Conservation (phyloP, 768 basidiomycete genomes). For the Macrolepiota dolichaula region DNA sequence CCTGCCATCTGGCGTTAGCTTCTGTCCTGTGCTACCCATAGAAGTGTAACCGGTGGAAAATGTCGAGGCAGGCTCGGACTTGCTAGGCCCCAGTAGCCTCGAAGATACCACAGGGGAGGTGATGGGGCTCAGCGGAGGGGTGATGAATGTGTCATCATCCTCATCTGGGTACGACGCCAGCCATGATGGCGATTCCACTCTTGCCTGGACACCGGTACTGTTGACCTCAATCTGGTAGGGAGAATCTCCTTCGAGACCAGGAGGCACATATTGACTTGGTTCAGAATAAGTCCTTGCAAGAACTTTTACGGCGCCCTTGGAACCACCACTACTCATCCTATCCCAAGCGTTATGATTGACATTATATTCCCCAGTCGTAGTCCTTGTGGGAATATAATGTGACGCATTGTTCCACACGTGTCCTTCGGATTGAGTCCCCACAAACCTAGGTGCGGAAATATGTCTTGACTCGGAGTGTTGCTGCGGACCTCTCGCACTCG, state of each 20-base stretch:
- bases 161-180: slow-evolving; percentile 23
- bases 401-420: background rate
- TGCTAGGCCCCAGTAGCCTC: slow-evolving; percentile 2
- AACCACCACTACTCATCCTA: background rate
- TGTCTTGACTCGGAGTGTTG: background rate
- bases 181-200: slow-evolving; percentile 29
- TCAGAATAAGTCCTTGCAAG: slow-evolving; percentile 6
- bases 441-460: slow-evolving; percentile 1
- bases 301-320: background rate
- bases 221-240: background rate
- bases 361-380: background rate
- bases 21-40: background rate
- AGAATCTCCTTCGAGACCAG: background rate
- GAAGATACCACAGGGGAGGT: slow-evolving; percentile 14
- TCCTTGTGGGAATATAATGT: background rate
- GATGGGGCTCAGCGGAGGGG: slow-evolving; percentile 15
- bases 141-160: slow-evolving; percentile 14
- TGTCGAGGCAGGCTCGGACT: slow-evolving; percentile 4
- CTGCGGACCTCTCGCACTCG: background rate
- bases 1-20: slow-evolving; percentile 2
- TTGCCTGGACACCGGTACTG: slow-evolving; percentile 14
- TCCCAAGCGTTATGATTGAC: background rate
- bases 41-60: background rate
- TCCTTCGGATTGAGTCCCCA: background rate
- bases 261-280: background rate